Base-by-base conservation (phyloP, 2,329 filamentous ascomycete genomes). In the Colletotrichum echinochloae region DNA sequence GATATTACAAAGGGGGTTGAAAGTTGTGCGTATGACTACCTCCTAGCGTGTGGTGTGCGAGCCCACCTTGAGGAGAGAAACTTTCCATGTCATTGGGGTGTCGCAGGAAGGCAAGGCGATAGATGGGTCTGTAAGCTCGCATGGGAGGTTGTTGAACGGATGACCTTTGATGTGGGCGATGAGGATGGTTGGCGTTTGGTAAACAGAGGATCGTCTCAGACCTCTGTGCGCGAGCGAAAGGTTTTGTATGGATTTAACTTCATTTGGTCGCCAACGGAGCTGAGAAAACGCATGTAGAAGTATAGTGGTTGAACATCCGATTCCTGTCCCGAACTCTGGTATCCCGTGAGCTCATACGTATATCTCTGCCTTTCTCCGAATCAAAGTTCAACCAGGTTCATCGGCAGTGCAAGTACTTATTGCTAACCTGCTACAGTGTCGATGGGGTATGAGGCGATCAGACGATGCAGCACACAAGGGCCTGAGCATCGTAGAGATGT, bases 361-460 rank as follows among this genome's bases (percentile, higher is more conserved):
- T 51, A 39, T 37, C 16, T 48, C 16, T 37, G 41, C 30, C 16
- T 51, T 51, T 61, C 23, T 6, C 44, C 28, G 30, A 33, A 23
- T 23, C 23, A 12, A 9, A 44, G 20, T 3, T 20, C 7, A 4
- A 16, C 20, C 33, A 33, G 16, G 44, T 60, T 37, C 18, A 7
- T 18, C 18, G 57, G 46, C 20, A 35, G 14, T 14, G 16, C 57
- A 48, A 23, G 18, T 60, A 33, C 41, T 44, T 12, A 28, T 52
- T 16, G 23, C 60, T 51, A 8, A 14, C 23, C 30, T 23, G n/a
- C 14, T 9, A 18, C 18, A 35, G 26, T 26, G 23, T 54, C 33
- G 26, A 30, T 14, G 49, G 33, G 33, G 35, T 65, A n/a, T 28
- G 30, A 37, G 48, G 26, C 48, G 59, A 63, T 55, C 49, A 56